phyloP scores from a whole-genome alignment of 1,139 yeast species.

The Blastobotrys indianensis region DNA sequence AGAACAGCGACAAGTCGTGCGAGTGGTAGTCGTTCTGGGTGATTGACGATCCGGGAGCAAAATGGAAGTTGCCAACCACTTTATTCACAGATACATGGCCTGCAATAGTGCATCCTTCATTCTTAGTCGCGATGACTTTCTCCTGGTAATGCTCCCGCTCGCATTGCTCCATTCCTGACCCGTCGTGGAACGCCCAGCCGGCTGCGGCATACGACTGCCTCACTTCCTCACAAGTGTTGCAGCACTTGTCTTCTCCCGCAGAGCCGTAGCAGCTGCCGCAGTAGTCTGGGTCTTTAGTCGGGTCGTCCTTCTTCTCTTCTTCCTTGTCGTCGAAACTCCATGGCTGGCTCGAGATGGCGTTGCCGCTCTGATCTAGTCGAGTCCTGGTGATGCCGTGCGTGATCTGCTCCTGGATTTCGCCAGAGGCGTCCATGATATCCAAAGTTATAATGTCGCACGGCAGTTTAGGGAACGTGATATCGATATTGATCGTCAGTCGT shows the following conservation, averaged over 20 bases:
- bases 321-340: conserved; percentile 29
- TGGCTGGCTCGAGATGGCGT: conserved; percentile 35
- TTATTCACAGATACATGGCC: conserved; percentile 79
- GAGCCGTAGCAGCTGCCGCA: conserved; percentile 93
- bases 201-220: conserved; percentile 67
- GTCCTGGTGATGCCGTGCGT: conserved; percentile 66
- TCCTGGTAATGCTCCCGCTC: conserved; percentile 79
- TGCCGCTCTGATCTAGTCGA: conserved; percentile 49
- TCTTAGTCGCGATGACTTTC: conserved; percentile 49
- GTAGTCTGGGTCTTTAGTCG: conserved; percentile 39
- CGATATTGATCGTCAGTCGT: conserved; percentile 70
- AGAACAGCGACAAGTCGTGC: conserved; percentile 77
- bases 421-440: conserved; percentile 78
- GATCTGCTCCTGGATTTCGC: conserved; percentile 74
- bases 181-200: conserved; percentile 89
- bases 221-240: conserved; percentile 82
- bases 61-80: conserved; percentile 85
- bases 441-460: conserved; percentile 67
- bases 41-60: conserved; percentile 84
- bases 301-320: conserved; percentile 30
- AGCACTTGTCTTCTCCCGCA: conserved; percentile 60
- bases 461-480: conserved; percentile 71
- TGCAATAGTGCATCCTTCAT: conserved; percentile 82
- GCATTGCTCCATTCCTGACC: conserved; percentile 81
- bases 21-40: conserved; percentile 53